Evolutionary conservation across 768 basidiomycete genomes (phyloP), one percentile per base, ranked within the genome.

Genomic region (Amanita rimosa): DNA sequence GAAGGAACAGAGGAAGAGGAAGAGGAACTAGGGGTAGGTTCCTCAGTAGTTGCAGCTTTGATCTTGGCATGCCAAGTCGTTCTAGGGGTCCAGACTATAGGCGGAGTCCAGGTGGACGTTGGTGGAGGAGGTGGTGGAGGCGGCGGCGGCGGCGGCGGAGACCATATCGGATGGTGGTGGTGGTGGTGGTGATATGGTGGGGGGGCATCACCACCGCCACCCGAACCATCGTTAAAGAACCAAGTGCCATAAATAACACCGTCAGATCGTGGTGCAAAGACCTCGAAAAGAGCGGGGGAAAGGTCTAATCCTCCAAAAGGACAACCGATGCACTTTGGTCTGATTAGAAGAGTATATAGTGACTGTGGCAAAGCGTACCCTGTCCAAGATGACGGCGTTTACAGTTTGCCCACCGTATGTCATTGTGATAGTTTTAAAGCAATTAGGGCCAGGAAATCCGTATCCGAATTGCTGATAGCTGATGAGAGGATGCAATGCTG

Each of bases 281-380:
- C 75, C 24, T 63, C 50, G 64, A 91, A 90, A 41, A 90, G 71
- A 46, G 80, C 79, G 11, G 63, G 57, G 22, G 80, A 79, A 48
- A 89, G 67, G 65, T 91, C 88, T 22, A 89, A 73, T 36, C 76
- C 85, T 22, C 71, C 73, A 29, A 60, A 72, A 21, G 77, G 76
- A 59, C 87, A 90, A 16, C 72, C 75, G 39, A 78, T 76, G 60
- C 85, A 87, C 76, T 84, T 53, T 17, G 33, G 45, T 34, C 14
- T 39, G 29, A 46, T 16, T 19, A 33, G 36, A 19, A 27, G n/a
- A 27, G 14, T 6, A 1, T 9, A 5, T 26, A 52, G 48, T 8
- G 36, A 39, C 22, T 24, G 26, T 3, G 11, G 50, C 44, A 37
- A 50, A 49, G 44, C 17, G 1, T 44, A 81, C 83, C 77, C 73